These are phyloP conservation scores for Lepidopterella palustris DNA, from an alignment of 495 filamentous ascomycete species.

Conservation along the genomic window DNA sequence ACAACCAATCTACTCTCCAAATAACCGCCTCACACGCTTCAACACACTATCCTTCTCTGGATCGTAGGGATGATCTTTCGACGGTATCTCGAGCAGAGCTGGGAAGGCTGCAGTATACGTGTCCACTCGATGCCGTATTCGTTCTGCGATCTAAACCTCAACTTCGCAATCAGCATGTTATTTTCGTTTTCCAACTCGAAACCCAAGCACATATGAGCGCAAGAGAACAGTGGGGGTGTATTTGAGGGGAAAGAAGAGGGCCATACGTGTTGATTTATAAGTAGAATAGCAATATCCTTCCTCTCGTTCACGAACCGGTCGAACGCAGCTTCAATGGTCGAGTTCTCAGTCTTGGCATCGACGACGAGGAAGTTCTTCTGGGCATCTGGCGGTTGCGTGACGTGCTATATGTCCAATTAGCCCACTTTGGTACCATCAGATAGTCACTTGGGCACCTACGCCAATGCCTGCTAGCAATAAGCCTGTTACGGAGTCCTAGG, in stretches of 20 bases:
- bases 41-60: slow-evolving; percentile 98
- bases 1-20: slow-evolving; percentile 61
- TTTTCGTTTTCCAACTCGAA: neutral
- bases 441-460: slow-evolving; percentile 50
- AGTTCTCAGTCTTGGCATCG: slow-evolving; percentile 80
- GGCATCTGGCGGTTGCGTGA: slow-evolving; percentile 70
- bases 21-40: slow-evolving; percentile 80
- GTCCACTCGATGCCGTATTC: slow-evolving; percentile 77
- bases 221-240: neutral
- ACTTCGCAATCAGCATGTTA: slow-evolving; percentile 1
- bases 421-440: neutral
- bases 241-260: neutral
- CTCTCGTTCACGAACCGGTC: slow-evolving; percentile 78
- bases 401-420: slow-evolving; percentile 54
- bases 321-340: slow-evolving; percentile 86
- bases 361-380: slow-evolving; percentile 98
- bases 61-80: slow-evolving; percentile 98
- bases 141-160: slow-evolving; percentile 69
- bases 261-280: slow-evolving; percentile 96
- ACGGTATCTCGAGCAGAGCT: slow-evolving; percentile 84
- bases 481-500: slow-evolving; percentile 85
- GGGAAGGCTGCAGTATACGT: slow-evolving; percentile 70
- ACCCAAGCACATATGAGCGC: neutral
- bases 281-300: slow-evolving; percentile 90
- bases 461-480: slow-evolving; percentile 91